phyloP scores from a whole-genome alignment of 2,329 filamentous ascomycete genomes.

The Chalaropsis ovoidea region DNA sequence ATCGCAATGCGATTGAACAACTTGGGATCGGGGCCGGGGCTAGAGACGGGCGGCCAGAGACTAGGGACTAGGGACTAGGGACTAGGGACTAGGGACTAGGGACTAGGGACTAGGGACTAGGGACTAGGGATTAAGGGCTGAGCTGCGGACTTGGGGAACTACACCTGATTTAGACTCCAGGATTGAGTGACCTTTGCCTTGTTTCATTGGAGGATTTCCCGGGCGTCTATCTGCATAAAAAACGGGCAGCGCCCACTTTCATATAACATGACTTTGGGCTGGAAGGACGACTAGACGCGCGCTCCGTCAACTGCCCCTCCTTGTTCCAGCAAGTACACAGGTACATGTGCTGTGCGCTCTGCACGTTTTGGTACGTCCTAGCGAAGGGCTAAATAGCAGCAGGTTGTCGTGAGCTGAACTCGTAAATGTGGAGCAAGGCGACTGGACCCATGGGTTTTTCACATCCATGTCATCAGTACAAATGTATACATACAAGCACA shows the following conservation, averaged over 20 bases:
- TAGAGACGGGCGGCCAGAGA: not conserved
- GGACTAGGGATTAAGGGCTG: not conserved
- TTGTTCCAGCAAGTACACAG: not conserved
- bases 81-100: not conserved
- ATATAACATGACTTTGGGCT: not conserved
- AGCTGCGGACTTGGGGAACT: not conserved
- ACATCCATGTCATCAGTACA: not conserved
- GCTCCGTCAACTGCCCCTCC: not conserved
- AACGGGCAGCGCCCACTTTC: not conserved
- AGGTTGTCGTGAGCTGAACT: too few species aligned
- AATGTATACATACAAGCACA: not conserved
- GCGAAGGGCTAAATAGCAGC: too few species aligned
- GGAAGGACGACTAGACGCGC: not conserved
- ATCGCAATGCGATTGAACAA: not conserved
- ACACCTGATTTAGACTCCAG: not conserved
- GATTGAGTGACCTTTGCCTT: not conserved
- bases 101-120: not conserved
- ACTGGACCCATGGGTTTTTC: too few species aligned
- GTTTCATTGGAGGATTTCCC: slow-evolving; percentile 5
- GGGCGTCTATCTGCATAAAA: slow-evolving; percentile 13
- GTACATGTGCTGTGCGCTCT: not conserved
- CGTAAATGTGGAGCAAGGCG: too few species aligned
- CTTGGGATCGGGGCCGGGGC: not conserved
- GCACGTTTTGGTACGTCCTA: too few species aligned
- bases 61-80: not conserved